Conservation (phyloP, 202 grass and related monocot genomes). For the Brachypodium distachyon region DNA sequence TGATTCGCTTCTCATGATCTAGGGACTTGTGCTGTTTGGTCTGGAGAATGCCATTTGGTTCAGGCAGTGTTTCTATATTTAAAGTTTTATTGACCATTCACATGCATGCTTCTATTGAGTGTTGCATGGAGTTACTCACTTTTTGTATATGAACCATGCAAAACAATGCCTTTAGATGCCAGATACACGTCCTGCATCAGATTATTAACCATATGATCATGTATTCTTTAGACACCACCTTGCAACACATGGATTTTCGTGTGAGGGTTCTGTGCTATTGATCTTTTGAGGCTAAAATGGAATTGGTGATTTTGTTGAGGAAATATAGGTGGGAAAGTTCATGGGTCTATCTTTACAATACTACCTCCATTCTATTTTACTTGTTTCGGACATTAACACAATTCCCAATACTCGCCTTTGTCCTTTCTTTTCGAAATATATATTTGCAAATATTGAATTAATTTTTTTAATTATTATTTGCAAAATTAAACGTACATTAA, state of each 20-base stretch:
- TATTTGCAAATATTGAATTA: neutral
- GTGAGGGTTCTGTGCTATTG: neutral
- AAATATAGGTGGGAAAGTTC: neutral
- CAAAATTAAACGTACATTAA: neutral
- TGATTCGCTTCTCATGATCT: neutral
- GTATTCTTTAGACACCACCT: neutral
- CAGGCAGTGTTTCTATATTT: neutral
- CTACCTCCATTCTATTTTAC: neutral
- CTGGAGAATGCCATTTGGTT: neutral
- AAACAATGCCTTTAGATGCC: neutral
- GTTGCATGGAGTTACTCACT: neutral
- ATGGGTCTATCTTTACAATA: neutral
- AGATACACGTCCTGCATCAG: neutral
- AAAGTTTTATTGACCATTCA: neutral
- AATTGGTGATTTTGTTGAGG: neutral
- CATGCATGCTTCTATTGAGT: neutral
- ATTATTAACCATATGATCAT: neutral
- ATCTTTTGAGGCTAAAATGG: neutral
- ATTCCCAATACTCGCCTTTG: neutral
- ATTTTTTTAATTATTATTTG: too few relatives aligned
- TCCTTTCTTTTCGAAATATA: neutral
- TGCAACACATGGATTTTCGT: neutral
- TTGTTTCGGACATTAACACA: neutral
- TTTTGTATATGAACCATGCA: neutral
- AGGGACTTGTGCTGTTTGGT: neutral